Evolutionary conservation across 139 green algal species (phyloP).

Genomic region (Asterochloris sp.): DNA sequence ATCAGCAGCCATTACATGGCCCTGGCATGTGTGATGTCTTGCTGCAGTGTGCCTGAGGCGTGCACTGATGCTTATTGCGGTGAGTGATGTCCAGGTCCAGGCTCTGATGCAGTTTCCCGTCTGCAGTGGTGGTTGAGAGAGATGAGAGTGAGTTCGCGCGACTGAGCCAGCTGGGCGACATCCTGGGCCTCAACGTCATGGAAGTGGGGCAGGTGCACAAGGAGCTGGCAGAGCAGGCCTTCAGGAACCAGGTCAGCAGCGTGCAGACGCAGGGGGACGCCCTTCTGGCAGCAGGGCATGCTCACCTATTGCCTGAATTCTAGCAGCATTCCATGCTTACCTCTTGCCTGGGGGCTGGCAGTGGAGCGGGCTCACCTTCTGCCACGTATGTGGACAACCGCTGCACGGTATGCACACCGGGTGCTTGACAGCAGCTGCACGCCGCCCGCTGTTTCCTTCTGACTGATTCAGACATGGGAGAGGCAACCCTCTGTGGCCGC

Average conservation of each 20-base stretch:
- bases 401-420: no score
- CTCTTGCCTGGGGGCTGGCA: background rate
- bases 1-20: no score
- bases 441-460: no score
- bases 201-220: slow-evolving; percentile 67
- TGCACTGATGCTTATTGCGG: background rate
- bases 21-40: background rate
- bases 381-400: no score
- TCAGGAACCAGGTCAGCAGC: slow-evolving; percentile 63
- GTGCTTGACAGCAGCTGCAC: no score
- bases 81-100: background rate
- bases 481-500: no score
- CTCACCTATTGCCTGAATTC: slow-evolving; percentile 2
- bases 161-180: slow-evolving; percentile 78
- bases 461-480: no score
- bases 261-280: no score
- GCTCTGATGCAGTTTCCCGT: no score
- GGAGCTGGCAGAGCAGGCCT: slow-evolving; percentile 90
- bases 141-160: slow-evolving; percentile 80
- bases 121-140: slow-evolving; percentile 58
- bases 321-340: slow-evolving; percentile 18
- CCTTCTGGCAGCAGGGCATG: slow-evolving; percentile 12
- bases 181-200: slow-evolving; percentile 73
- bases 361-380: background rate
- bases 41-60: background rate